These are phyloP conservation scores for thale cress (Arabidopsis thaliana) DNA, from an alignment of 345 rosid species.

Conservation along the genomic window TAIR10.1 NC_003074.8:1819501-1820000, in stretches of 20 bases:
- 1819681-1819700: background rate
- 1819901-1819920: conserved; percentile 84
- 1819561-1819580: conserved; percentile 3
- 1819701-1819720: background rate
- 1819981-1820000: conserved; percentile 46
- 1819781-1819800: conserved; percentile 8
- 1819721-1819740: background rate
- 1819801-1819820: conserved; percentile 11
- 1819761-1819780: background rate
- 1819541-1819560: conserved; percentile 9
- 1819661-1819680: background rate
- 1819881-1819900: conserved; percentile 87
- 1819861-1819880: conserved; percentile 80
- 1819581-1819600: background rate
- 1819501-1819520: background rate
- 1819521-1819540: conserved; percentile 8
- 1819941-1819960: conserved; percentile 61
- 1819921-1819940: conserved; percentile 52
- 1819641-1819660: background rate
- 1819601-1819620: background rate
- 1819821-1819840: conserved; percentile 24
- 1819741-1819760: conserved; percentile 1
- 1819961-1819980: conserved; percentile 46
- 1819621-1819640: background rate
- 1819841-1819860: conserved; percentile 7